Conservation (phyloP, 148 eudicot species). For the Camellia lanceoleosa region DNA sequence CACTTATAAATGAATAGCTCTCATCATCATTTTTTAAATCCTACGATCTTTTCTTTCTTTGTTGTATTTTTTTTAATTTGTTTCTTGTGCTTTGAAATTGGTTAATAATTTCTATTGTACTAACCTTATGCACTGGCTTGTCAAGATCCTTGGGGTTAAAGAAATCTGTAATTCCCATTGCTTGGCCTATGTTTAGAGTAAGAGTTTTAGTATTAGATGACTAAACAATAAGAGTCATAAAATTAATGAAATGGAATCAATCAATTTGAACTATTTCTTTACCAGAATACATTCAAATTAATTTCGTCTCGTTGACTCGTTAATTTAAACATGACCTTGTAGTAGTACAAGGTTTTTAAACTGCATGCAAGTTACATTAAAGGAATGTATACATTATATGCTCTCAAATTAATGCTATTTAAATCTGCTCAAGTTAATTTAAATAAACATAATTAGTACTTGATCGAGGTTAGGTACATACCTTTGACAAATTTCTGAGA, state of each 20-base stretch:
- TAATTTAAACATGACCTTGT: no score
- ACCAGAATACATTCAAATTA: no score
- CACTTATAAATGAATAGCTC: background rate
- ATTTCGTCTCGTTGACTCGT: background rate
- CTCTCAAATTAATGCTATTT: no score
- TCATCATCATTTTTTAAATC: background rate
- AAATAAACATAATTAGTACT: no score
- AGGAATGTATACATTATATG: no score
- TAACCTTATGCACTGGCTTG: slow-evolving; percentile 42
- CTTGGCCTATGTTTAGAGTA: slow-evolving; percentile 16
- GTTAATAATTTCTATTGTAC: background rate
- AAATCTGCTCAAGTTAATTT: no score
- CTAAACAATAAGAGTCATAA: background rate
- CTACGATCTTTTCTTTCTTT: no score
- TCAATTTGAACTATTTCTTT: no score
- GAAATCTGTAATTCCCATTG: slow-evolving; percentile 51
- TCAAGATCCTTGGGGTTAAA: slow-evolving; percentile 39
- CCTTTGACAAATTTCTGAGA: slow-evolving; percentile 39
- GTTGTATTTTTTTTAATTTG: background rate
- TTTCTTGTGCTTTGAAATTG: background rate
- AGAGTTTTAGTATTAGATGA: background rate
- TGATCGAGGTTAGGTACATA: background rate
- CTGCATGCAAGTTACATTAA: no score
- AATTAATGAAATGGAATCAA: no score
- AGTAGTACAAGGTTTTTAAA: no score